A percentile compares a stretch with the other conserved stretches of the same genome.
Conservation (phyloP, 1,139 yeast genomes). For the Blastobotrys aristatus region DNA sequence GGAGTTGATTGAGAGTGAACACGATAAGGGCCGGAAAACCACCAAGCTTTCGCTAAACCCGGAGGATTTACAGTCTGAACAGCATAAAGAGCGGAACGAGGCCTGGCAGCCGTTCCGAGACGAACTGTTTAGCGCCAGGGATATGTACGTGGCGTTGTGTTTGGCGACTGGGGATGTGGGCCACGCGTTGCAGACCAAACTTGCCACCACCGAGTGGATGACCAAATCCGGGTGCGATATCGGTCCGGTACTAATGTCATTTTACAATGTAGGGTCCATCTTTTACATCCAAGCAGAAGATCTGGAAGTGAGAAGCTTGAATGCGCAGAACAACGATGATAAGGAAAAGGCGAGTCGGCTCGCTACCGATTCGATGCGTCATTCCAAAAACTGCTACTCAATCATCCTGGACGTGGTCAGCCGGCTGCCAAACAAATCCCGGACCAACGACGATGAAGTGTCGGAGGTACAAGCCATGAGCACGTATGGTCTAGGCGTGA, state of each 20-base stretch:
- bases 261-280: slow-evolving; percentile 68
- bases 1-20: slow-evolving; percentile 21
- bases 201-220: slow-evolving; percentile 71
- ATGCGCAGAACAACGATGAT: slow-evolving; percentile 27
- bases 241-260: slow-evolving; percentile 55
- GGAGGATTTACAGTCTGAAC: slow-evolving; percentile 2
- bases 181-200: slow-evolving; percentile 57
- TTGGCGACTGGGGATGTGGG: slow-evolving; percentile 61
- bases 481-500: slow-evolving; percentile 80
- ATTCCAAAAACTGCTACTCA: slow-evolving; percentile 24
- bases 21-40: slow-evolving; percentile 10
- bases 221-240: slow-evolving; percentile 63
- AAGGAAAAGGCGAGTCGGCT: slow-evolving; percentile 11
- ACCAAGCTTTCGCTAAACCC: slow-evolving; percentile 4
- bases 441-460: slow-evolving; percentile 41
- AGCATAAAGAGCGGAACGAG: slow-evolving; percentile 16
- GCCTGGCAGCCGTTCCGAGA: slow-evolving; percentile 68
- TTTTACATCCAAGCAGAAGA: slow-evolving; percentile 67
- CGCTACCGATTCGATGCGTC: slow-evolving; percentile 23
- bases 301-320: slow-evolving; percentile 47
- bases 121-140: slow-evolving; percentile 71
- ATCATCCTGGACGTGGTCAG: slow-evolving; percentile 51
- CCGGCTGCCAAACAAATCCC: slow-evolving; percentile 42
- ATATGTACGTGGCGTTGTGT: slow-evolving; percentile 62
- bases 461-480: slow-evolving; percentile 73